Base-by-base conservation (phyloP, 176 grass and related monocot species). In the Cenchrus fungigraminus region DNA sequence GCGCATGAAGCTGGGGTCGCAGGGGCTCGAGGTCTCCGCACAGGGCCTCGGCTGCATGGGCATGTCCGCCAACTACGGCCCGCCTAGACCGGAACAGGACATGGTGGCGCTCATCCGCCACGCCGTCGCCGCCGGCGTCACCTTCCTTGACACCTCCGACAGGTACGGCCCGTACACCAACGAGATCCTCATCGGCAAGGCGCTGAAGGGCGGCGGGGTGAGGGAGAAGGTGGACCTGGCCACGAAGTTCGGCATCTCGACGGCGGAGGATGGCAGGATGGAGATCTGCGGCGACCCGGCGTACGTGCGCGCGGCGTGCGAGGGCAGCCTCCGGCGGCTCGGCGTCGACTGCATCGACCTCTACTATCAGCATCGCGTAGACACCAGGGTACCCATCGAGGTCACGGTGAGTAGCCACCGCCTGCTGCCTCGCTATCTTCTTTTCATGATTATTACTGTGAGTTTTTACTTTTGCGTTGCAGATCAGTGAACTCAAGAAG, bases 11-110 rank as follows among this genome's bases (percentile, higher is more conserved):
- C 83, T 97, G 4, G 92, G 95, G 0, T 93, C 92, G 0, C 92
- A 98, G 62, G 95, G 95, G 14, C 77, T 98, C 34, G 92, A 91
- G 87, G 89, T 98, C 43, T 98, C 92, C n/a, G 80, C 76, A 8
- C 94, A 92, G 76, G 88, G 92, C 45, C 88, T 97, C 13, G 95
- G 95, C 25, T 98, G 95, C 85, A 87, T 98, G 91, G 84, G 92
- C n/a, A 94, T 97, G 94, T 91, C 91, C 11, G 22, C 65, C 83
- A 78, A 80, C 83, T 94, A 97, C 63, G 92, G 95, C 13, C 69
- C 81, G 59, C 84, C 88, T 40, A 40, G 37, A 40, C 37, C 37
- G 37, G 37, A 40, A 4, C 3, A 2, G 37, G 37, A 40, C 37
- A 40, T 40, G 37, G 37, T 40, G 37, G 37, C 37, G 37, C 37